Base-by-base conservation (phyloP, 2,329 filamentous ascomycete genomes). In the Fusarium sp. region DNA sequence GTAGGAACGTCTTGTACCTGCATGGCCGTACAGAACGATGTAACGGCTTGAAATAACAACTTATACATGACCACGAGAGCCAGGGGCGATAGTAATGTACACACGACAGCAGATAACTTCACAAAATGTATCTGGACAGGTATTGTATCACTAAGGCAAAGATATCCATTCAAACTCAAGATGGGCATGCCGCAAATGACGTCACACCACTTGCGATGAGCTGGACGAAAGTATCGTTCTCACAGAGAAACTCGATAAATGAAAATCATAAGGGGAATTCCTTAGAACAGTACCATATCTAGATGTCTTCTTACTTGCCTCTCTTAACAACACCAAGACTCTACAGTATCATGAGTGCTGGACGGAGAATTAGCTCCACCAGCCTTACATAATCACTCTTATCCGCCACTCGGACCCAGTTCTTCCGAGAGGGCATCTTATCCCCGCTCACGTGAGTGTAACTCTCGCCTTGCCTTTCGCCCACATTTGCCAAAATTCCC, bases 401-500 rank as follows among this genome's bases (percentile, higher is more conserved):
- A 13, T 23, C 28, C 44, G 46, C 47, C 52, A 47, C 30, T 51
- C 72, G 72, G 72, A 49, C n/a, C 26, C 47, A 57, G 41, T 76
- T 78, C 73, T 73, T 79, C 77, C 77, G 77, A 68, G 63, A 78
- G 77, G 77, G 77, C 76, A 77, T 52, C 56, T 40, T 15, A 44
- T 72, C 66, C 68, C 72, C 70, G 63, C 74, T 80, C 79, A 81
- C 79, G 79, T 81, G 79, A 80, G 71, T 12, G 28, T 2, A 20
- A 20, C 4, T 20, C 20, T 20, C 20, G 8, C 13, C 23, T 71
- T 63, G 64, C 66, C 71, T 76, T 69, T 65, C 71, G 72, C 79
- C 74, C 79, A 80, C 76, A 75, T 76, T 78, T 78, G 73, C 70
- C 75, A 76, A 76, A 80, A 77, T 77, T 79, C 74, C 76, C 72